phyloP scores from a whole-genome alignment of 495 filamentous ascomycete species.

The Annulohypoxylon stygium region DNA sequence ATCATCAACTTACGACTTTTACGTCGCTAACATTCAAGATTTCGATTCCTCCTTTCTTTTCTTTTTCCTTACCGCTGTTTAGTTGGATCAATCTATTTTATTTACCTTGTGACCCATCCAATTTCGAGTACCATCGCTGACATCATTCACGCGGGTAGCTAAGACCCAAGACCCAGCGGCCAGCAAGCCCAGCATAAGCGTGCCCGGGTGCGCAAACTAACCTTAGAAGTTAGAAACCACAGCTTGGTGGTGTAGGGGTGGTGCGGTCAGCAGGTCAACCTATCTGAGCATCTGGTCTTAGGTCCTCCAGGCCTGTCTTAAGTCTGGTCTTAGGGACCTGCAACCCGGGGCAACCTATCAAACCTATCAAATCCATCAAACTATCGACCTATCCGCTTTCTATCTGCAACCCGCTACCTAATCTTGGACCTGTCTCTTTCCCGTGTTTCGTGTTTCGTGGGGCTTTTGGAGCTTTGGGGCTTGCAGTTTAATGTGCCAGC shows the following conservation, averaged over 20 bases:
- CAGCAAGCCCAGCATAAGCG: slow-evolving; percentile 22
- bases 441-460: slow-evolving; percentile 24
- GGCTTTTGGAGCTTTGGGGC: slow-evolving; percentile 20
- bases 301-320: background rate
- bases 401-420: background rate
- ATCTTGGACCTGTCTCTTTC: slow-evolving; percentile 25
- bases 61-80: slow-evolving; percentile 26
- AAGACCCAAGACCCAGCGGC: slow-evolving; percentile 8
- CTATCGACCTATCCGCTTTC: slow-evolving; percentile 8
- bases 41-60: slow-evolving; percentile 5
- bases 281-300: slow-evolving; percentile 11
- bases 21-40: slow-evolving; percentile 21
- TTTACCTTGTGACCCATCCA: slow-evolving; percentile 34
- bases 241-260: slow-evolving; percentile 44
- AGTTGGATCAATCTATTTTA: slow-evolving; percentile 11
- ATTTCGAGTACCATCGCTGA: slow-evolving; percentile 30
- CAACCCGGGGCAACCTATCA: slow-evolving; percentile 1
- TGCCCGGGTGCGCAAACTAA: background rate
- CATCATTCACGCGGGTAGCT: slow-evolving; percentile 43
- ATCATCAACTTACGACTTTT: slow-evolving; percentile 19
- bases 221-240: background rate
- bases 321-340: background rate
- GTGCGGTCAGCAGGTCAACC: slow-evolving; percentile 42
- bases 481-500: slow-evolving; percentile 33
- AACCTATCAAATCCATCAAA: too few species aligned